These are phyloP conservation scores for Picea abies DNA, from an alignment of 83 land plant genomes.

Conservation along the genomic window DNA sequence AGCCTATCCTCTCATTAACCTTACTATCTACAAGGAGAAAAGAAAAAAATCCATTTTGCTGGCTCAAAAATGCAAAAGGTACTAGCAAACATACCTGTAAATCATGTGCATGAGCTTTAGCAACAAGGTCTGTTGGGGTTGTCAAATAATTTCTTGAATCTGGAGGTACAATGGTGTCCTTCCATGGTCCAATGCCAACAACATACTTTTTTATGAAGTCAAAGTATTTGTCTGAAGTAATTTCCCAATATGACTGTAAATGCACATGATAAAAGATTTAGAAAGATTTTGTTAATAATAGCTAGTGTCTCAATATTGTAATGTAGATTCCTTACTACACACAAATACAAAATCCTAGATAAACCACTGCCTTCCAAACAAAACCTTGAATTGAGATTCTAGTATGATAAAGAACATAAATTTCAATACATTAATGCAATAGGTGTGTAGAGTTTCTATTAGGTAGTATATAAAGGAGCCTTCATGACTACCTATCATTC, in stretches of 20 bases:
- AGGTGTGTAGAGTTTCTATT: no score
- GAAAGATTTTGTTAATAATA: not conserved
- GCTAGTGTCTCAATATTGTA: not conserved
- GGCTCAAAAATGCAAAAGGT: conserved; percentile 2
- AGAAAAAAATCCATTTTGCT: not conserved
- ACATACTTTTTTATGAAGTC: conserved; percentile 75
- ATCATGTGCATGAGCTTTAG: conserved; percentile 76
- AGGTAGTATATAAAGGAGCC: no score
- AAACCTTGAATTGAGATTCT: not conserved
- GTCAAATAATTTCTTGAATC: conserved; percentile 49
- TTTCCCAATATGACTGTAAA: conserved; percentile 84
- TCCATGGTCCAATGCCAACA: conserved; percentile 97
- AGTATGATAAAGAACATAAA: not conserved
- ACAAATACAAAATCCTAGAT: not conserved
- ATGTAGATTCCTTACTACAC: not conserved
- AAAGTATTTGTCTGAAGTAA: conserved; percentile 85
- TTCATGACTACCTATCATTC: no score
- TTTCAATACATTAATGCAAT: no score
- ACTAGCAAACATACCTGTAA: conserved; percentile 42
- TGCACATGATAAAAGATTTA: not conserved
- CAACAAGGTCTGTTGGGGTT: conserved; percentile 80
- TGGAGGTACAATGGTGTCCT: conserved; percentile 91
- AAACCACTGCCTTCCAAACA: not conserved
- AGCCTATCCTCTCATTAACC: not conserved
- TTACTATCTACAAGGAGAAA: not conserved